Conservation (phyloP, 1,284 basidiomycete genomes). For the Microstroma glucosiphilum region DNA sequence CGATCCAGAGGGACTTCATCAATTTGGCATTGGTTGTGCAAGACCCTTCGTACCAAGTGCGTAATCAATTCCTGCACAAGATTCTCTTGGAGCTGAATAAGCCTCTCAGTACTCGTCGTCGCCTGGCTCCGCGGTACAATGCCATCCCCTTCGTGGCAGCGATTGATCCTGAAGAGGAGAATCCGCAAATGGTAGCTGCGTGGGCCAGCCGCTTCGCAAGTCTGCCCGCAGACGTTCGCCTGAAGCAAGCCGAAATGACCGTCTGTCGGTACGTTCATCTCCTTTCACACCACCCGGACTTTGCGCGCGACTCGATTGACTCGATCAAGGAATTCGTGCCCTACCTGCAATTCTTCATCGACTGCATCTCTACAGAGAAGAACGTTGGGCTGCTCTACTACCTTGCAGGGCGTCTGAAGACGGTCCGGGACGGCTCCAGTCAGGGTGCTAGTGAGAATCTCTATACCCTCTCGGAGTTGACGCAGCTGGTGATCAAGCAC, state of each 20-base stretch:
- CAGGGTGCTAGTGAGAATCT: constrained; percentile 59
- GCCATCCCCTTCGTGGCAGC: constrained; percentile 79
- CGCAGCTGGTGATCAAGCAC: constrained; percentile 74
- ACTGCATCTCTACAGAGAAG: constrained; percentile 65
- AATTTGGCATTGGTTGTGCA: constrained; percentile 70
- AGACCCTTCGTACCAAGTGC: constrained; percentile 81
- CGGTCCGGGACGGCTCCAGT: constrained; percentile 64
- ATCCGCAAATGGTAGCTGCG: constrained; percentile 26
- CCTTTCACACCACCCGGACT: constrained; percentile 90
- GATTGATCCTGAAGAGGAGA: constrained; percentile 72
- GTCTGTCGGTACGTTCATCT: constrained; percentile 80
- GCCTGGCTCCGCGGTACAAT: constrained; percentile 67
- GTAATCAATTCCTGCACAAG: constrained; percentile 70
- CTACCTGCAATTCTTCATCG: constrained; percentile 82
- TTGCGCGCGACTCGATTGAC: constrained; percentile 56
- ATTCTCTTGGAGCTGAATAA: constrained; percentile 61
- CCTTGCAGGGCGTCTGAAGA: constrained; percentile 76
- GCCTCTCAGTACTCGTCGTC: constrained; percentile 52
- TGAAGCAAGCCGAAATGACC: constrained; percentile 62
- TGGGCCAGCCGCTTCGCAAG: constrained; percentile 18
- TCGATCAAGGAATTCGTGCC: constrained; percentile 65
- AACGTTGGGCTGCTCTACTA: constrained; percentile 74
- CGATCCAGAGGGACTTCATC: constrained; percentile 60
- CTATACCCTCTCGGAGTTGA: constrained; percentile 80
- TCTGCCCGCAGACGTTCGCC: constrained; percentile 18